Evolutionary conservation across 805 yeast species (phyloP).

Genomic region (Pichia californica): DNA sequence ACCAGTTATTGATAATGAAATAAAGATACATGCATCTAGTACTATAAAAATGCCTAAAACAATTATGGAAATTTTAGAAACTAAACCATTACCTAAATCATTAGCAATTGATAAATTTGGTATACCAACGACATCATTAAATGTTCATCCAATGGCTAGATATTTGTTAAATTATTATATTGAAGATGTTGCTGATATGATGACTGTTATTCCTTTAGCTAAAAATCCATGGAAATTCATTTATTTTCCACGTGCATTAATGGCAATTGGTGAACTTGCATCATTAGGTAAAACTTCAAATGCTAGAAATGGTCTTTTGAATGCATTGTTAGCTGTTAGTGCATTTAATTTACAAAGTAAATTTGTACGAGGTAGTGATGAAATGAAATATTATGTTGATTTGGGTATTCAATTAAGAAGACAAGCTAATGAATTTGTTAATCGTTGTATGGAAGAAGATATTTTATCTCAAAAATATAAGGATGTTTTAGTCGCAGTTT

Average conservation of each 20-base stretch:
- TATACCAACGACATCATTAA: slow-evolving; percentile 57
- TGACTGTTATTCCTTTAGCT: slow-evolving; percentile 58
- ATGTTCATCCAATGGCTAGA: slow-evolving; percentile 63
- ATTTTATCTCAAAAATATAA: slow-evolving; percentile 63
- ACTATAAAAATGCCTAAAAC: slow-evolving; percentile 43
- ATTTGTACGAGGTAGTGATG: slow-evolving; percentile 57
- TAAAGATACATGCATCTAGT: slow-evolving; percentile 28
- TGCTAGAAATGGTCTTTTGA: slow-evolving; percentile 70
- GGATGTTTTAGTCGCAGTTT: slow-evolving; percentile 73
- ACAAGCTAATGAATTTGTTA: slow-evolving; percentile 66
- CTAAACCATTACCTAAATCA: slow-evolving; percentile 38
- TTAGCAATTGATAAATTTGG: slow-evolving; percentile 34
- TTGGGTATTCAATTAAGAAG: slow-evolving; percentile 68
- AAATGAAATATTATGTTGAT: slow-evolving; percentile 63
- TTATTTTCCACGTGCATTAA: slow-evolving; percentile 76
- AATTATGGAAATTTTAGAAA: slow-evolving; percentile 44
- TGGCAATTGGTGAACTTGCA: slow-evolving; percentile 76
- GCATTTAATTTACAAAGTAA: slow-evolving; percentile 76
- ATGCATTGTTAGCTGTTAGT: slow-evolving; percentile 73
- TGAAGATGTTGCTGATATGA: slow-evolving; percentile 68
- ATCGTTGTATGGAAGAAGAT: slow-evolving; percentile 48
- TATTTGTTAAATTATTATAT: slow-evolving; percentile 67
- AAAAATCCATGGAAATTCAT: slow-evolving; percentile 85
- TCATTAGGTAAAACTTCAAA: slow-evolving; percentile 68
- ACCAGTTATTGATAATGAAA: slow-evolving; percentile 24